phyloP scores from a whole-genome alignment of 345 rosid species.

The Excoecaria agallocha region DNA sequence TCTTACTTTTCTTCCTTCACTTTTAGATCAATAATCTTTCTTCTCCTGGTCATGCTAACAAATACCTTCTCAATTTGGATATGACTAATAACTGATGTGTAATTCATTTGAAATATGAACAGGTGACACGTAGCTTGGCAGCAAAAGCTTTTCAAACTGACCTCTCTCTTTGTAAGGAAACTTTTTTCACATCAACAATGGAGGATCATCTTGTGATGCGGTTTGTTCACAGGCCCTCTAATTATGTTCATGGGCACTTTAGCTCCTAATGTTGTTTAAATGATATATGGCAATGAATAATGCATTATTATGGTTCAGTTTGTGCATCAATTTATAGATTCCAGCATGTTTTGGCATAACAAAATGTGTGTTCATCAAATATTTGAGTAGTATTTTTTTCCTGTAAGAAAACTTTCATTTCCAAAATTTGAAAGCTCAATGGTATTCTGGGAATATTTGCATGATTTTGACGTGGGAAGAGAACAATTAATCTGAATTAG shows the following conservation, averaged over 20 bases:
- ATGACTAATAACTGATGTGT: background rate
- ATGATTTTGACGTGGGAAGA: background rate
- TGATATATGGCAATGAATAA: slow-evolving; percentile 4
- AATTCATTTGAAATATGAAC: slow-evolving; percentile 21
- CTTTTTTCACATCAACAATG: slow-evolving; percentile 76
- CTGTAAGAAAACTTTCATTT: background rate
- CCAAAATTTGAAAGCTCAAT: background rate
- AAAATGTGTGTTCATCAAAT: background rate
- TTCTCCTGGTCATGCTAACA: background rate
- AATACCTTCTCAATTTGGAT: background rate
- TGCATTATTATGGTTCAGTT: background rate
- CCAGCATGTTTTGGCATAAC: background rate
- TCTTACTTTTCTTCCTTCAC: too few relatives aligned
- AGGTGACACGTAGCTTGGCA: slow-evolving; percentile 90
- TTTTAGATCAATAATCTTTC: background rate
- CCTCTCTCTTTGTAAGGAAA: slow-evolving; percentile 77
- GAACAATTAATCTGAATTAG: background rate
- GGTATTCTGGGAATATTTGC: background rate
- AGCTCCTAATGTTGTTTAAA: slow-evolving; percentile 17
- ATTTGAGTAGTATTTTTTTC: background rate
- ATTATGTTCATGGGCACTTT: background rate
- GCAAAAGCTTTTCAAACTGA: slow-evolving; percentile 84
- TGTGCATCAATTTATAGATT: background rate
- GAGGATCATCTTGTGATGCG: slow-evolving; percentile 67
- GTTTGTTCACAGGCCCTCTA: slow-evolving; percentile 35